Percentiles rank a stretch among this genome's conserved stretches.
phyloP scores from a whole-genome alignment of 148 eudicot genomes.

The Euryodendron excelsum region DNA sequence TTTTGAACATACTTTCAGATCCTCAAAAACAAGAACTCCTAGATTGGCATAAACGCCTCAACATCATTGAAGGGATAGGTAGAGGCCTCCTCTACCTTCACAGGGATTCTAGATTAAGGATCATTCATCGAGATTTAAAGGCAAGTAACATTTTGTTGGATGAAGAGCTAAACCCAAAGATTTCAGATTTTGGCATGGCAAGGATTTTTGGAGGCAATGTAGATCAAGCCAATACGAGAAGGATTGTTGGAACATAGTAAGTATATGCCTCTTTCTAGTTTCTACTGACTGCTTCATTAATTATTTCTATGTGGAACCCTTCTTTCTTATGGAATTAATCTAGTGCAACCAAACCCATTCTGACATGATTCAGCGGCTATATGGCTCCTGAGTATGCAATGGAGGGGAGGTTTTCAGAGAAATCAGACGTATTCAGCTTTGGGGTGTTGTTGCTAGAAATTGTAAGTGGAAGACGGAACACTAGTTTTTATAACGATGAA shows the following conservation, averaged over 20 bases:
- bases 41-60: conserved; percentile 44
- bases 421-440: conserved; percentile 50
- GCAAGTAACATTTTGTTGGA: conserved; percentile 47
- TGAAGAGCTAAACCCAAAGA: conserved; percentile 42
- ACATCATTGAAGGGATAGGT: conserved; percentile 51
- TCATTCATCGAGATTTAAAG: conserved; percentile 56
- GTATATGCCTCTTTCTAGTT: conserved; percentile 3
- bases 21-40: conserved; percentile 20
- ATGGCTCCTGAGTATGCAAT: conserved; percentile 58
- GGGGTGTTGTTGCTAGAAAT: conserved; percentile 45
- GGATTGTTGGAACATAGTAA: conserved; percentile 69
- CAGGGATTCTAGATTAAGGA: conserved; percentile 43
- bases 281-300: background rate
- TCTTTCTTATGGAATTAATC: background rate
- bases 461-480: conserved; percentile 35
- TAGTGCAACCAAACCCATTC: background rate
- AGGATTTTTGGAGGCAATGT: conserved; percentile 53
- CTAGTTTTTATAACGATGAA: conserved; percentile 22
- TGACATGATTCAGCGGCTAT: conserved; percentile 27
- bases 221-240: conserved; percentile 46
- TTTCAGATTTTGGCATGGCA: conserved; percentile 58
- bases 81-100: conserved; percentile 58
- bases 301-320: background rate
- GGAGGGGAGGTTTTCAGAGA: conserved; percentile 45
- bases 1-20: conserved; percentile 18